phyloP scores from a whole-genome alignment of 129 eudicot species.

The Scalesia atractyloides region DNA sequence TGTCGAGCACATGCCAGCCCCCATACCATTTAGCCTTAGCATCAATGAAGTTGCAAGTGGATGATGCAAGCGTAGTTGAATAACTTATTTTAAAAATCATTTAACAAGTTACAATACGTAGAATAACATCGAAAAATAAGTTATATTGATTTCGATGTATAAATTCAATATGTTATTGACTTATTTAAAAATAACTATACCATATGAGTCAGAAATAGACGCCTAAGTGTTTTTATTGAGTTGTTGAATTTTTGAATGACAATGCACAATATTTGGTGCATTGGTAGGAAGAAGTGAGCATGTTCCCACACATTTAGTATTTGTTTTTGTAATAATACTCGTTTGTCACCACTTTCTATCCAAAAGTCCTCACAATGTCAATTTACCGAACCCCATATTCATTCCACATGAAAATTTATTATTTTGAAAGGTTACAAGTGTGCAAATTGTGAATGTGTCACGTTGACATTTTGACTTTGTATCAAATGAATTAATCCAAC shows the following conservation, averaged over 20 bases:
- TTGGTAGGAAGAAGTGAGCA: constrained; percentile 6
- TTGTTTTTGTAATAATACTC: background rate
- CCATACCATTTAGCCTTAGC: too few species aligned
- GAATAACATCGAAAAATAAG: too few species aligned
- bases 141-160: background rate
- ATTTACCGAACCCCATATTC: background rate
- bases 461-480: background rate
- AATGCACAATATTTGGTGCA: background rate
- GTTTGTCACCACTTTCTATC: background rate
- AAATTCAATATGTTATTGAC: background rate
- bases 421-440: background rate
- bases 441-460: background rate
- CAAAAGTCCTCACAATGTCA: constrained; percentile 2
- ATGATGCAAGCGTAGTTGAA: too few species aligned
- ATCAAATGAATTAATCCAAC: background rate
- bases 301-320: constrained; percentile 5
- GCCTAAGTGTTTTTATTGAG: background rate
- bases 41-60: too few species aligned
- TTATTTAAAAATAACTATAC: background rate
- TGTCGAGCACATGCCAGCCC: too few species aligned
- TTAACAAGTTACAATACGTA: too few species aligned
- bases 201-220: background rate
- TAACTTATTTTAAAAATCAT: too few species aligned
- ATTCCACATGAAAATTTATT: background rate
- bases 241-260: background rate